These are phyloP conservation scores for Lactarius pseudohatsudake DNA, from an alignment of 768 basidiomycete genomes.

Conservation along the genomic window DNA sequence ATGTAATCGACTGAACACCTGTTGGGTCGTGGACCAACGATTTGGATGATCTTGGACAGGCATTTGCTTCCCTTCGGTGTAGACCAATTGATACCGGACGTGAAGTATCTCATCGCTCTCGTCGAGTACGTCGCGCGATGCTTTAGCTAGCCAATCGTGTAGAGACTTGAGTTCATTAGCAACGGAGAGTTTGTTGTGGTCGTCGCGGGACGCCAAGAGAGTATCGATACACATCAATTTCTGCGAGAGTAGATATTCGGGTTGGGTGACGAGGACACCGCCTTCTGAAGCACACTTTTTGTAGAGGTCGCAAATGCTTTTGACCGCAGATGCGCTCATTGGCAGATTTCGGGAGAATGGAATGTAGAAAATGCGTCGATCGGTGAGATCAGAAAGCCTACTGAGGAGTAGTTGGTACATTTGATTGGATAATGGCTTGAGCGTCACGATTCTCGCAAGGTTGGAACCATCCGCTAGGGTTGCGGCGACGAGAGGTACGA, in stretches of 20 bases:
- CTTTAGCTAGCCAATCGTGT: background rate
- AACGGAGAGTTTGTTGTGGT: background rate
- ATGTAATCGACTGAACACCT: slow-evolving; percentile 39
- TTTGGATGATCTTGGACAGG: slow-evolving; percentile 43
- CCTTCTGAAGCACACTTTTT: slow-evolving; percentile 39
- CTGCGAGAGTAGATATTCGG: slow-evolving; percentile 54
- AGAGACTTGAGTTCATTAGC: background rate
- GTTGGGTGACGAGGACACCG: slow-evolving; percentile 50
- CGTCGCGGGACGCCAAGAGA: slow-evolving; percentile 3
- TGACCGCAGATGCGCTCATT: slow-evolving; percentile 22
- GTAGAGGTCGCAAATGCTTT: slow-evolving; percentile 37
- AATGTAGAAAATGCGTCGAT: slow-evolving; percentile 48
- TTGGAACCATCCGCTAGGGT: slow-evolving; percentile 43
- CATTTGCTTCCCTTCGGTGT: slow-evolving; percentile 42
- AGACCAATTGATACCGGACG: slow-evolving; percentile 48
- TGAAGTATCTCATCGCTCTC: slow-evolving; percentile 40
- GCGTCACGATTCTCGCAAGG: slow-evolving; percentile 49
- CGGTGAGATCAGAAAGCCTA: slow-evolving; percentile 43
- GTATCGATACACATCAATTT: slow-evolving; percentile 47
- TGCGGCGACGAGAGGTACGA: slow-evolving; percentile 46
- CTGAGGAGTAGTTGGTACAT: slow-evolving; percentile 50
- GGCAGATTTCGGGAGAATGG: slow-evolving; percentile 49
- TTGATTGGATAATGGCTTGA: slow-evolving; percentile 46
- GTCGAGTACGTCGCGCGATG: slow-evolving; percentile 18
- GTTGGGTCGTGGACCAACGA: slow-evolving; percentile 45